Base-by-base conservation (phyloP, 352 stramenopile species). In the Pythium volutum region DNA sequence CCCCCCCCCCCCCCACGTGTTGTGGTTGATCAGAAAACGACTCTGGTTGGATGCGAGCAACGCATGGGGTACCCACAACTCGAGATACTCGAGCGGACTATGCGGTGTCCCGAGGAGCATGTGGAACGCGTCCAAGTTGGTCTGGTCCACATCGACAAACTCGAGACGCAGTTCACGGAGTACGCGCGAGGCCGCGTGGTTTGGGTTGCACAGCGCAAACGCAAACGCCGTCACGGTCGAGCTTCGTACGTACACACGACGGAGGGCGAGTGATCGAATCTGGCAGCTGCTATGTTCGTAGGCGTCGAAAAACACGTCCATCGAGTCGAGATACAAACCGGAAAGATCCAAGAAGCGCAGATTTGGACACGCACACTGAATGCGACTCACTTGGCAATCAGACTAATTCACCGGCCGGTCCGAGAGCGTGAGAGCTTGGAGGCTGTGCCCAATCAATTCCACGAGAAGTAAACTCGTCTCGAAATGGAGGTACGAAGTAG, bases 241-340 rank as follows among this genome's bases (percentile, higher is more conserved):
- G 14, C 36, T 43, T 14, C 10, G 36, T n/a, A 43, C 14, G 36
- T 20, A 4, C 5, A 16, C 36, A 8, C n/a, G 12, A 20, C n/a
- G 36, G 36, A 43, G 36, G 10, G 18, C 7, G 36, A 43, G 36
- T 3, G 59, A 60, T 0, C 43, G 50, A 20, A 66, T 59, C 22
- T 55, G 34, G 43, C 59, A 66, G 7, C 11, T 26, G 23, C 14
- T 11, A n/a, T 59, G 12, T 4, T 60, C 59, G 42, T 60, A 66
- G 16, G 42, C 51, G 10, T 66, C 43, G 33, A 56, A 12, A 39
- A 66, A 56, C 26, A 66, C 42, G 22, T 66, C 59, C 42, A 66
- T 45, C 6, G 59, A 66, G 16, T 66, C 51, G 15, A 66, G 16
- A 7, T 51, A 16, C 25, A 60, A 31, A 26, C 59, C 46, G 8